Evolutionary conservation across 129 eudicot genomes (phyloP), one percentile per base, ranked within the genome.

Genomic region (Erigeron canadensis): DNA sequence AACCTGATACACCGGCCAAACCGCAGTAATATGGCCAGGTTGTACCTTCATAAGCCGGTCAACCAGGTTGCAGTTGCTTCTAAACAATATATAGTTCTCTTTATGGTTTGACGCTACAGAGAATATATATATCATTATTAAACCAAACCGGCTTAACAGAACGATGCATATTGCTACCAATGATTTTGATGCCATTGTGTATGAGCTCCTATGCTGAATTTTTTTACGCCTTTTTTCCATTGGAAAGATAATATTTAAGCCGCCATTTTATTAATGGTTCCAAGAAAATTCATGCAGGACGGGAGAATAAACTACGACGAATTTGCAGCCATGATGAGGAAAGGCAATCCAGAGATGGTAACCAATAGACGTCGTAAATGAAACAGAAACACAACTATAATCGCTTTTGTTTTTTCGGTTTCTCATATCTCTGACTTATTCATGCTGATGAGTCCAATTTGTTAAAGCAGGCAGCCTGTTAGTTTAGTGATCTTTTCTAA

Each of bases 311-410:
- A 89, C 69, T 92, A 92, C 59, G 96, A 92, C 5, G 98, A 92
- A 81, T 92, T 92, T 78, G 96, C 80, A 41, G 95, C 89, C 63
- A 92, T 92, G 98, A 92, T 92, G 98, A 87, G 82, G 75, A 92
- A 89, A 83, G 96, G 96, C 34, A 74, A 76, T 64, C 96, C 95
- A 9, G 96, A 92, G 56, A 45, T 89, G 74, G 85, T 63, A 19
- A 9, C 74, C 16, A 73, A 75, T 75, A 92, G 96, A 77, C 95
- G 89, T 44, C 82, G 91, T 68, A 88, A 86, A 85, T 89, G 75
- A 74, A 76, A 50, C 50, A 16, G 11, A 15, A 39, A 58, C 10
- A 65, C 6, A 11, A 11, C 16, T 21, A 71, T 69, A 37, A 46
- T 51, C 63, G 48, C 43, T 42, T 71, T 63, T 4, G 41, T 23